These are phyloP conservation scores for Monosporascus sp. DNA, from an alignment of 2,329 filamentous ascomycete species.

Conservation along the genomic window DNA sequence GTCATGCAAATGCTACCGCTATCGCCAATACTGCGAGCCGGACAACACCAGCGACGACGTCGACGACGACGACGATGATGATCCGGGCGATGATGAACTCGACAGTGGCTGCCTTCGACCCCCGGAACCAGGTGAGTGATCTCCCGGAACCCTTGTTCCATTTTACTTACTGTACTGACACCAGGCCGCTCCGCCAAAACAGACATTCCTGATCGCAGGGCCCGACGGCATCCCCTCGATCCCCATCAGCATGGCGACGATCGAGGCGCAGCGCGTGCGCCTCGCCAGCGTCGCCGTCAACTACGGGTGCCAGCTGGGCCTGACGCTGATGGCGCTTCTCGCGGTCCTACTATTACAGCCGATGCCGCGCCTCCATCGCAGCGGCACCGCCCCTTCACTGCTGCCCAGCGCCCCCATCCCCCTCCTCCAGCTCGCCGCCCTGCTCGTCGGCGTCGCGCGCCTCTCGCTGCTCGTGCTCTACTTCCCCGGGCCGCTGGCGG, in stretches of 20 bases:
- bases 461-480: conserved; percentile 51
- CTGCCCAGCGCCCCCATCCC: conserved; percentile 50
- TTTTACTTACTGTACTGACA: too few relatives aligned
- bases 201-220: conserved; percentile 20
- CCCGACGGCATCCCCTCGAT: conserved; percentile 7
- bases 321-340: conserved; percentile 58
- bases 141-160: too few relatives aligned
- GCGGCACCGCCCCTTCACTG: conserved; percentile 42
- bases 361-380: conserved; percentile 58
- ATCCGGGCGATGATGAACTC: neutral
- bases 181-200: too few relatives aligned
- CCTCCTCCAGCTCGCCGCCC: conserved; percentile 56
- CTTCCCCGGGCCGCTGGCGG: conserved; percentile 54
- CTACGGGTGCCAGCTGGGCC: conserved; percentile 66
- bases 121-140: conserved; percentile 6
- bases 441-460: conserved; percentile 57
- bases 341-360: conserved; percentile 64
- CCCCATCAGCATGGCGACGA: conserved; percentile 13
- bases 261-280: conserved; percentile 18
- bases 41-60: neutral
- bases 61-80: neutral
- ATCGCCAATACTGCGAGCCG: too few relatives aligned
- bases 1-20: too few relatives aligned
- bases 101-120: conserved; percentile 11
- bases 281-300: conserved; percentile 45